These are phyloP conservation scores for Coprinellus micaceus DNA, from an alignment of 768 basidiomycete species.

Conservation along the genomic window DNA sequence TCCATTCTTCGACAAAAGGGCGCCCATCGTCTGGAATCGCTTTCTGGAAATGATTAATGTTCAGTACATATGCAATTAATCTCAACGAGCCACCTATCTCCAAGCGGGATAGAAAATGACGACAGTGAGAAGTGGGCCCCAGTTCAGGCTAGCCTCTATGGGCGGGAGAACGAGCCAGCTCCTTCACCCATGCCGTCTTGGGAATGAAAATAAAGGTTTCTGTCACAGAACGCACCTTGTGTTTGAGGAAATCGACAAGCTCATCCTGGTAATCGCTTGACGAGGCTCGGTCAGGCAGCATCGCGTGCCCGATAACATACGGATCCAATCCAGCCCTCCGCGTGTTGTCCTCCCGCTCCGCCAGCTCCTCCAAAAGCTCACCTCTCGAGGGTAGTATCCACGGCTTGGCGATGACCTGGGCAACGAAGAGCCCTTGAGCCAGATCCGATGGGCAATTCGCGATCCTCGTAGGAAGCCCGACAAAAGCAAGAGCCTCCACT, in stretches of 20 bases:
- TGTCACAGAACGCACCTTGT: slow-evolving; percentile 20
- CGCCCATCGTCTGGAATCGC: slow-evolving; percentile 39
- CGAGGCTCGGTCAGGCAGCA: slow-evolving; percentile 25
- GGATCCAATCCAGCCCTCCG: slow-evolving; percentile 46
- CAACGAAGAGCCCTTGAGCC: slow-evolving; percentile 47
- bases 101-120: background rate
- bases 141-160: too few species aligned
- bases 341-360: slow-evolving; percentile 35
- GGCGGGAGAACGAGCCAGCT: too few species aligned
- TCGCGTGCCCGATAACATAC: slow-evolving; percentile 44
- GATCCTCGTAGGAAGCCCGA: slow-evolving; percentile 48
- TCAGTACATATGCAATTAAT: background rate
- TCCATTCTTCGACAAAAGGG: slow-evolving; percentile 50
- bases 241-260: slow-evolving; percentile 31
- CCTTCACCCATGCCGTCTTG: too few species aligned
- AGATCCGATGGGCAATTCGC: slow-evolving; percentile 46
- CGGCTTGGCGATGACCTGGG: slow-evolving; percentile 42
- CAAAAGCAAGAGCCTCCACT: slow-evolving; percentile 49
- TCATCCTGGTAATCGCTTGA: slow-evolving; percentile 41
- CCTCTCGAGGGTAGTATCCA: slow-evolving; percentile 37
- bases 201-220: background rate
- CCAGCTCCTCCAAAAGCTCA: slow-evolving; percentile 38
- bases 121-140: too few species aligned
- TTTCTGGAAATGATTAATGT: slow-evolving; percentile 20
- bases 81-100: too few species aligned